Conservation (phyloP, 306 rosid genomes). For the Astragalus membranaceus region DNA sequence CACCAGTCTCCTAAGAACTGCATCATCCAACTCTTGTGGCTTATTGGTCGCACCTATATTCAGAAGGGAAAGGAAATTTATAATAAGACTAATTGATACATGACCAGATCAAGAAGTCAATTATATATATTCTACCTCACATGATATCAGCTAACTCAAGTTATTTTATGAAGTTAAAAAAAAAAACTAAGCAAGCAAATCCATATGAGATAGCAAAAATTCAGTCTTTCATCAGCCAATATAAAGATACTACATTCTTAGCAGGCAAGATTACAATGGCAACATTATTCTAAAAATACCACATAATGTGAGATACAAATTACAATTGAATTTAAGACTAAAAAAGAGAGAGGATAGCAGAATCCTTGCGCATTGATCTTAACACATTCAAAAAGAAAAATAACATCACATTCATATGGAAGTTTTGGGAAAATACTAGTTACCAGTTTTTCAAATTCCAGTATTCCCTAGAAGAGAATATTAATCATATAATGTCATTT, state of each 20-base stretch:
- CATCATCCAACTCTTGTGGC: conserved; percentile 98
- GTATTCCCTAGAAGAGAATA: not conserved
- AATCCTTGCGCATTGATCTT: not conserved
- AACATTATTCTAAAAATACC: not conserved
- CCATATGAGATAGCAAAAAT: not conserved
- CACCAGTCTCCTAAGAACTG: conserved; percentile 95
- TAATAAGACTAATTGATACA: not conserved
- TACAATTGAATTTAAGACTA: conserved; percentile 1
- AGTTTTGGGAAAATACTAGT: not conserved
- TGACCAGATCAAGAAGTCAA: not conserved
- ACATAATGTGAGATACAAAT: not conserved
- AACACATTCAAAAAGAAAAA: not conserved
- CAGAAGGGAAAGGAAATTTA: conserved; percentile 11
- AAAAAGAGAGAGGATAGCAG: not conserved
- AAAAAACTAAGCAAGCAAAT: not conserved
- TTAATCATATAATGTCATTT: not conserved
- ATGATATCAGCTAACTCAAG: not conserved
- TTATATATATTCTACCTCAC: not conserved
- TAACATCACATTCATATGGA: not conserved
- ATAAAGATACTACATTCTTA: not conserved
- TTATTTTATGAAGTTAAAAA: not conserved
- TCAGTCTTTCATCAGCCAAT: conserved; percentile 1
- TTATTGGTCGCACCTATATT: conserved; percentile 90
- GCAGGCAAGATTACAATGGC: conserved; percentile 1
- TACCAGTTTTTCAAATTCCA: not conserved